Evolutionary conservation across 2,329 filamentous ascomycete genomes (phyloP).

Genomic region (Hypocreales sp.): DNA sequence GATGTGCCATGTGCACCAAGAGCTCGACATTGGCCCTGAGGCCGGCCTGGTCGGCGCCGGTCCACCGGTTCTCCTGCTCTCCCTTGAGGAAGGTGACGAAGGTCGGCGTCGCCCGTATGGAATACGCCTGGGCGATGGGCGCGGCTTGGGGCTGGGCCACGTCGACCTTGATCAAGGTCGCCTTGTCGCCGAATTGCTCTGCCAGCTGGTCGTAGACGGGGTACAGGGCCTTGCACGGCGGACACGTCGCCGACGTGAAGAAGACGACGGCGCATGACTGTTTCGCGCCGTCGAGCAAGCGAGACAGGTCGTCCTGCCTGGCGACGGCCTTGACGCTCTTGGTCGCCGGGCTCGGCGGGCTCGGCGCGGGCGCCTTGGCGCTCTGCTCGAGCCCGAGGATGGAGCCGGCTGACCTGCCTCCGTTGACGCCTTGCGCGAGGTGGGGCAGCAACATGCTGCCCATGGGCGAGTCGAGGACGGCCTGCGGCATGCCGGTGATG

Average conservation of each 20-base stretch:
- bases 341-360: not conserved
- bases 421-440: slow-evolving; percentile 33
- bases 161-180: slow-evolving; percentile 70
- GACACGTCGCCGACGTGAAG: slow-evolving; percentile 81
- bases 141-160: slow-evolving; percentile 48
- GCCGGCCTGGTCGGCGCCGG: slow-evolving; percentile 53
- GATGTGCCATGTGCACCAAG: slow-evolving; percentile 59
- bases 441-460: slow-evolving; percentile 78
- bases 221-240: slow-evolving; percentile 71
- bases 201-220: slow-evolving; percentile 71
- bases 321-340: slow-evolving; percentile 42
- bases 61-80: slow-evolving; percentile 64
- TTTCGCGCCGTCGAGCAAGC: slow-evolving; percentile 37
- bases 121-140: slow-evolving; percentile 48
- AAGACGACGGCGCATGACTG: slow-evolving; percentile 68
- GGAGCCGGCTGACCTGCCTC: slow-evolving; percentile 32
- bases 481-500: slow-evolving; percentile 72
- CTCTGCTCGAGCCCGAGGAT: slow-evolving; percentile 35
- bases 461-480: slow-evolving; percentile 72
- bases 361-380: slow-evolving; percentile 8
- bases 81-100: slow-evolving; percentile 76
- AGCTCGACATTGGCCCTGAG: slow-evolving; percentile 59
- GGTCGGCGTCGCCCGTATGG: slow-evolving; percentile 66
- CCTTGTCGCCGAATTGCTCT: slow-evolving; percentile 51
- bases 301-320: slow-evolving; percentile 18